Conservation (phyloP, 331 rosid species). For the Dryas integrifolia region DNA sequence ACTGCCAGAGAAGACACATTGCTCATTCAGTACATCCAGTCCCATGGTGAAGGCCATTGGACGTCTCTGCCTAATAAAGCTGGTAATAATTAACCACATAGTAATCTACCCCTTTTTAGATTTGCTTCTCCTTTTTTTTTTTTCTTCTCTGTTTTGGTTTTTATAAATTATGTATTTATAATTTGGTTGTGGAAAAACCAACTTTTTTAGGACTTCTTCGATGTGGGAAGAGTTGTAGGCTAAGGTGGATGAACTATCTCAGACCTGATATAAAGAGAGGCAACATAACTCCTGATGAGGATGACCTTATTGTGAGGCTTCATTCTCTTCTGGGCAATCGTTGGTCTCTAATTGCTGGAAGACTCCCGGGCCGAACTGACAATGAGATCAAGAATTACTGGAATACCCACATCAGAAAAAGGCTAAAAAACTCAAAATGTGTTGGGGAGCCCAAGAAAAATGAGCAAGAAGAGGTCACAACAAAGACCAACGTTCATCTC, state of each 20-base stretch:
- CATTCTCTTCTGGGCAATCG: slow-evolving; percentile 32
- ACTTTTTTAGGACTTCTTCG: slow-evolving; percentile 23
- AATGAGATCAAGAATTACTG: slow-evolving; percentile 42
- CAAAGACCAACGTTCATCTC: neutral
- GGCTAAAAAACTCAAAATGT: slow-evolving; percentile 9
- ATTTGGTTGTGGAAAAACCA: neutral
- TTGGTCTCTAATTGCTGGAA: slow-evolving; percentile 35
- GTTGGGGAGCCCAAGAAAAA: neutral
- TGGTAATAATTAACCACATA: slow-evolving; percentile 7
- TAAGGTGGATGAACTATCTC: slow-evolving; percentile 36
- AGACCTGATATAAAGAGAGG: slow-evolving; percentile 37
- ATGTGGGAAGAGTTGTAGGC: slow-evolving; percentile 39
- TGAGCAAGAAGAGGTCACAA: neutral
- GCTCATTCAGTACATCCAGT: slow-evolving; percentile 30
- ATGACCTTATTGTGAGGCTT: slow-evolving; percentile 32
- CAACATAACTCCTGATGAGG: slow-evolving; percentile 36
- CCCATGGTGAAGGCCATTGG: slow-evolving; percentile 41
- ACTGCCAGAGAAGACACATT: slow-evolving; percentile 30
- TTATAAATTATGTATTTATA: neutral
- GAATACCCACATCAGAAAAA: slow-evolving; percentile 32
- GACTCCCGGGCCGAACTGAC: slow-evolving; percentile 36
- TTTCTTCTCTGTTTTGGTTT: neutral
- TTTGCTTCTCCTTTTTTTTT: too few relatives aligned
- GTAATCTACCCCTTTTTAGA: too few relatives aligned
- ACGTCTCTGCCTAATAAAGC: slow-evolving; percentile 35